These are phyloP conservation scores for Neurospora sp. DNA, from an alignment of 2,329 filamentous ascomycete genomes.

Conservation along the genomic window DNA sequence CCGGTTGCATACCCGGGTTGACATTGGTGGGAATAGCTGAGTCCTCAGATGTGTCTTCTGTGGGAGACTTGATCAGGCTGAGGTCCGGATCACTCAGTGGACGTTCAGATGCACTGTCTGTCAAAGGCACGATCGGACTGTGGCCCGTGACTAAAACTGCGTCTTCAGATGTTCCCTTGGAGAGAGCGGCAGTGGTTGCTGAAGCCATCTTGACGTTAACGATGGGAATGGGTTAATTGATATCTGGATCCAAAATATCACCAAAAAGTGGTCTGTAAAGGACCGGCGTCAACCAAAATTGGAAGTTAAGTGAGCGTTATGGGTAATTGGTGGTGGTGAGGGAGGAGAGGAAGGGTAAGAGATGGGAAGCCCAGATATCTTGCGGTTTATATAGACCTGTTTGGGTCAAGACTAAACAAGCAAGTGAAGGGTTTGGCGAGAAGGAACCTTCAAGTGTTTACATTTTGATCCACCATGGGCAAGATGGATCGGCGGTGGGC, in stretches of 20 bases:
- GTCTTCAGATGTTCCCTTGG: background rate
- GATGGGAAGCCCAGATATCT: background rate
- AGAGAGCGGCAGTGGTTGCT: too few relatives aligned
- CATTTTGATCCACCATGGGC: background rate
- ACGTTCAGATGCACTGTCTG: background rate
- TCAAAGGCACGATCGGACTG: background rate
- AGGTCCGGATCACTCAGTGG: background rate
- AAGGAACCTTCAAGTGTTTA: background rate
- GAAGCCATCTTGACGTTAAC: background rate
- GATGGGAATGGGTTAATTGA: background rate
- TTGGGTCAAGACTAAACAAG: background rate
- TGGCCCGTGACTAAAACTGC: background rate
- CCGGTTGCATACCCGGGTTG: background rate
- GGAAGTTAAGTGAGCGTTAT: background rate
- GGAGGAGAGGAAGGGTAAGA: background rate
- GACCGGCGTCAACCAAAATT: background rate
- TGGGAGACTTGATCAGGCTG: background rate
- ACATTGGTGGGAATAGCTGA: fast-evolving
- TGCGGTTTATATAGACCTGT: background rate
- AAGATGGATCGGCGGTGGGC: background rate
- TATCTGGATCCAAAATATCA: background rate
- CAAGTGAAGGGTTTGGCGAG: background rate
- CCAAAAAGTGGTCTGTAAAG: background rate
- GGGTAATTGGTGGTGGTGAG: background rate
- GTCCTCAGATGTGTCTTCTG: background rate